A percentile compares a stretch with the other conserved stretches of the same genome.
Conservation (phyloP, 495 filamentous ascomycete genomes). For the Trichocladium antarcticum region DNA sequence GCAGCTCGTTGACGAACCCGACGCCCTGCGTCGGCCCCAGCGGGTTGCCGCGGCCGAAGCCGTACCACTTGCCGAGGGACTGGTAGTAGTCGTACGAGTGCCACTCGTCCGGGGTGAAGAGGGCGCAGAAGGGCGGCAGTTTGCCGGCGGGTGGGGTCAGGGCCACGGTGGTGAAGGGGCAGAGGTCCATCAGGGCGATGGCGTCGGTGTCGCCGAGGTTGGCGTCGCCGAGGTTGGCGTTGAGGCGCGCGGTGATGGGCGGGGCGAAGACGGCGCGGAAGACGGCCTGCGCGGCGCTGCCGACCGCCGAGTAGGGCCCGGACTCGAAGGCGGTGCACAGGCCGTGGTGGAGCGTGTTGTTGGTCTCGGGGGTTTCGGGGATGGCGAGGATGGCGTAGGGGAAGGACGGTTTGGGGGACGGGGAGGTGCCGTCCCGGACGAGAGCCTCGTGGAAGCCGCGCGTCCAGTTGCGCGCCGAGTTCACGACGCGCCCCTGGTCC, state of each 20-base stretch:
- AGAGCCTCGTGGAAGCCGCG: slow-evolving; percentile 57
- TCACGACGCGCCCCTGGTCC: slow-evolving; percentile 59
- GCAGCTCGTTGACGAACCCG: slow-evolving; percentile 73
- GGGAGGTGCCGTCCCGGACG: slow-evolving; percentile 28
- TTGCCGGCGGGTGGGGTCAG: neutral
- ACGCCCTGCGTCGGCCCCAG: slow-evolving; percentile 73
- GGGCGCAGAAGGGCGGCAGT: slow-evolving; percentile 55
- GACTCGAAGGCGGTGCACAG: slow-evolving; percentile 54
- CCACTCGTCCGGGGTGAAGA: slow-evolving; percentile 66
- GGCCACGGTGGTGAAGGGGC: slow-evolving; percentile 68
- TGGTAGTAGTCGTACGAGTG: slow-evolving; percentile 64
- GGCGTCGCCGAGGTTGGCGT: slow-evolving; percentile 48
- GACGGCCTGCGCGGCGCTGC: slow-evolving; percentile 35
- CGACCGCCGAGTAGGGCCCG: slow-evolving; percentile 36
- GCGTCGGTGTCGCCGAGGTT: slow-evolving; percentile 45
- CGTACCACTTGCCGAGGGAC: slow-evolving; percentile 69
- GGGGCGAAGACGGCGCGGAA: slow-evolving; percentile 51
- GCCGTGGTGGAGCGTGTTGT: slow-evolving; percentile 68
- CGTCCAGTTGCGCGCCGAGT: slow-evolving; percentile 61
- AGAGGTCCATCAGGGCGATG: slow-evolving; percentile 71
- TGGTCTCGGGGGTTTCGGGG: slow-evolving; percentile 47
- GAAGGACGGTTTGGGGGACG: slow-evolving; percentile 23
- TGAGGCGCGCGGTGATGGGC: slow-evolving; percentile 51
- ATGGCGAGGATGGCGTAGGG: slow-evolving; percentile 54
- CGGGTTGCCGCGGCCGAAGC: slow-evolving; percentile 56